Base-by-base conservation (phyloP, 176 grass and related monocot species). In the Saccharum officinarum region DNA sequence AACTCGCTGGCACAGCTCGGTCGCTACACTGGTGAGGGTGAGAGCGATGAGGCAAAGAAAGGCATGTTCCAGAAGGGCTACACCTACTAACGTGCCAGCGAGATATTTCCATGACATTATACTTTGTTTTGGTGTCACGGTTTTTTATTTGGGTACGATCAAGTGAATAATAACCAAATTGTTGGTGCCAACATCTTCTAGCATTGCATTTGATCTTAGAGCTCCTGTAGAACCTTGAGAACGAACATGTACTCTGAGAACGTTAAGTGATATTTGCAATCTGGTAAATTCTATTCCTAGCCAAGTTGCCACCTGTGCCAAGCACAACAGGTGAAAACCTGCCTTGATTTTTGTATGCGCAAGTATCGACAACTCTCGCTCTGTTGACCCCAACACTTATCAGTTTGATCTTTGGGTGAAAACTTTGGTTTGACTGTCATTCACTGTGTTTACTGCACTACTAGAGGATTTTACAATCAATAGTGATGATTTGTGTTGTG, bases 61-160 rank as follows among this genome's bases (percentile, higher is more conserved):
- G 97, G 97, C 64, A 99, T 99, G 97, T 99, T 99, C 90, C 97
- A 99, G 78, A 96, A 92, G 71, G 97, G 97, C 1, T 99, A 99
- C 71, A 99, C 97, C 46, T 99, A 99, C 78, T 98, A 83, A 93
- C 40, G 8, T 20, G 36, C 22, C 10, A 31, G 41, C 13, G 20
- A 26, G 11, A 62, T 10, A 54, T 81, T 76, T 74, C 54, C 18
- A 44, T 55, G 67, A 60, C 4, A 40, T 62, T 49, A 78, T 46
- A 57, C 14, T 3, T 44, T 46, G 22, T 81, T 81, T 76, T 76
- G 22, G 30, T 4, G 50, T 64, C 10, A 17, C 70, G 4, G 1
- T 64, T 83, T 81, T 50, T 82, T 89, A 34, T 84, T 26, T 36
- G 65, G 6, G 46, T 60, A 49, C 34, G 17, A 20, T 7, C 4